Conservation (phyloP, 2,329 filamentous ascomycete genomes). For the Colletotrichum phormii region DNA sequence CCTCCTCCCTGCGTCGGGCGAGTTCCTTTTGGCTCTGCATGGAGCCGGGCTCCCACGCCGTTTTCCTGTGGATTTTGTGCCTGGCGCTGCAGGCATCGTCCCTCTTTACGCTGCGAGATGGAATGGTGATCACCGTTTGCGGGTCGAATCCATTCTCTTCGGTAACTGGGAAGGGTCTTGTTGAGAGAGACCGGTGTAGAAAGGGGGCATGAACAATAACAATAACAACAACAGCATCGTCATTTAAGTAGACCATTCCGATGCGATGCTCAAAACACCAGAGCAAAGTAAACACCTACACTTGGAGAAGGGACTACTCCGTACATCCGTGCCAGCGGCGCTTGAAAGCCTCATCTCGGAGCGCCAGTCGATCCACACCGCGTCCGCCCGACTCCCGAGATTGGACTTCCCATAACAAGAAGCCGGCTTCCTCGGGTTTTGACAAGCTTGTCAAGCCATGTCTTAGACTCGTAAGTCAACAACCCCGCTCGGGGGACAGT, state of each 20-base stretch:
- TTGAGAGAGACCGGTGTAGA: not conserved
- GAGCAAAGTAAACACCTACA: not conserved
- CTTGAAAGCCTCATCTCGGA: not conserved
- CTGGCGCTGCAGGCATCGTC: conserved; percentile 33
- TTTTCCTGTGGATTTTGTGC: conserved; percentile 11
- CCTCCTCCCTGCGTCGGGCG: not conserved
- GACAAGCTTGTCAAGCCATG: not conserved
- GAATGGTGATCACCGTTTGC: conserved; percentile 19
- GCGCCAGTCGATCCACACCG: not conserved
- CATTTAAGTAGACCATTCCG: not conserved
- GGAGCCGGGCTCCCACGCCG: not conserved
- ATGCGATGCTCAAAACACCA: not conserved
- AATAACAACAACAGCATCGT: not conserved
- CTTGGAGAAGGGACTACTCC: not conserved
- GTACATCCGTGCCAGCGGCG: not conserved
- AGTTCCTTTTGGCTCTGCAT: not conserved
- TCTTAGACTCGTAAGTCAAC: not conserved
- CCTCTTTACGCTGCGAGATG: conserved; percentile 4
- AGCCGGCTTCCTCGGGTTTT: not conserved
- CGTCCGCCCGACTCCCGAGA: not conserved
- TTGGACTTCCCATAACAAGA: not conserved
- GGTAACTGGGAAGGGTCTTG: not conserved
- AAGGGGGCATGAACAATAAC: not conserved
- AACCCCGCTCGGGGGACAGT: not conserved
- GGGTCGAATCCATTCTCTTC: not conserved